phyloP scores from a whole-genome alignment of 768 basidiomycete genomes.

The Collybiopsis confluens region DNA sequence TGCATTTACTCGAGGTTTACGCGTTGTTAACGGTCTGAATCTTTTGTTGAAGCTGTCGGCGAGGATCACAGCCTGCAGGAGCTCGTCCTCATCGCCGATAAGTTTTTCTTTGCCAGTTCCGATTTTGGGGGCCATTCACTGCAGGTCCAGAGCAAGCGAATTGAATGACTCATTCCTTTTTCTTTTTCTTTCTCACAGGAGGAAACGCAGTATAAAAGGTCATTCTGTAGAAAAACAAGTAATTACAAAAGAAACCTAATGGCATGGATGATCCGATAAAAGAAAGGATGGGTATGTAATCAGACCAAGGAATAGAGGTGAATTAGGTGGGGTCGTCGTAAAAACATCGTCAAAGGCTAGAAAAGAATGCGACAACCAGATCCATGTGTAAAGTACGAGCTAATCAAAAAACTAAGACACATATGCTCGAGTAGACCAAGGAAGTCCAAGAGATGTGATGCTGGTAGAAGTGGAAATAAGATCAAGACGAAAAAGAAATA shows the following conservation, averaged over 20 bases:
- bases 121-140: conserved; percentile 68
- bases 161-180: not conserved
- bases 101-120: conserved; percentile 57
- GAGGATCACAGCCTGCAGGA: conserved; percentile 90
- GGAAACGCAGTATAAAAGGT: not conserved
- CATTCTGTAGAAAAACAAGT: conserved; percentile 28
- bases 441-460: conserved; percentile 32
- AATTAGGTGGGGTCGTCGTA: conserved; percentile 68
- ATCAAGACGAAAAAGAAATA: conserved; percentile 29
- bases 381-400: conserved; percentile 49
- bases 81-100: conserved; percentile 72
- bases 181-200: not conserved
- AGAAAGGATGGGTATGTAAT: conserved; percentile 58
- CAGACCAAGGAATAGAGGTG: conserved; percentile 52
- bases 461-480: conserved; percentile 33
- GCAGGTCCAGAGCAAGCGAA: not conserved
- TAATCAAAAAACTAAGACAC: conserved; percentile 25
- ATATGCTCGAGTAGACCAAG: conserved; percentile 28
- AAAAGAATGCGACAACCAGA: conserved; percentile 49
- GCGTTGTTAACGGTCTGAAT: conserved; percentile 84
- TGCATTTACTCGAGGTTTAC: conserved; percentile 77
- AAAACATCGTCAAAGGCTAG: conserved; percentile 50
- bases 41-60: conserved; percentile 96
- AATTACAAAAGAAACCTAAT: conserved; percentile 57
- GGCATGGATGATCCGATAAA: conserved; percentile 55